Conservation (phyloP, 2,329 filamentous ascomycete genomes). For the Tricladium varicosporioides region DNA sequence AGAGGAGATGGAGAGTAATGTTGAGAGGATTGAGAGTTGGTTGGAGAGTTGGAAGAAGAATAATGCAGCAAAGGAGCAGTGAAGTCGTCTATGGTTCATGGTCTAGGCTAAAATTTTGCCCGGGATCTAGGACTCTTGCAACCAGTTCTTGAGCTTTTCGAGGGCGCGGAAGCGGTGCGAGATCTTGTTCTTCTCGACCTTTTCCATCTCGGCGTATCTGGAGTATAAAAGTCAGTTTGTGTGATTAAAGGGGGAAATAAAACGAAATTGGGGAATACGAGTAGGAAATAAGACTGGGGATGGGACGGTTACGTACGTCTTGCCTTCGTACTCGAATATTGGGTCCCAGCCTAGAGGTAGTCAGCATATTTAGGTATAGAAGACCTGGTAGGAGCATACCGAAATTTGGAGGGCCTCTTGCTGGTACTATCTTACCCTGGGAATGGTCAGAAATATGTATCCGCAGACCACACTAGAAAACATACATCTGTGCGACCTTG, state of each 20-base stretch:
- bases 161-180: conserved; percentile 90
- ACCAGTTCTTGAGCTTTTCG: conserved; percentile 80
- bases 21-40: conserved; percentile 82
- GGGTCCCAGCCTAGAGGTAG: conserved; percentile 81
- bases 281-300: not conserved
- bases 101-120: conserved; percentile 10
- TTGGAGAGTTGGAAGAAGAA: conserved; percentile 77
- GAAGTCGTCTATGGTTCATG: conserved; percentile 1
- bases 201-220: conserved; percentile 92
- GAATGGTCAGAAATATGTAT: conserved; percentile 14
- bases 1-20: conserved; percentile 85
- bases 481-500: conserved; percentile 81
- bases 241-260: not conserved
- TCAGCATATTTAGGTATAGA: conserved; percentile 9
- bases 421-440: conserved; percentile 77
- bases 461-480: not conserved
- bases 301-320: conserved; percentile 52
- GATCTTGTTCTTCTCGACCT: conserved; percentile 81
- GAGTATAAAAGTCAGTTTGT: not conserved
- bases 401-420: conserved; percentile 77
- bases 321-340: conserved; percentile 88
- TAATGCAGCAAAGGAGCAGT: conserved; percentile 38
- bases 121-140: conserved; percentile 39
- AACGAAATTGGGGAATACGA: not conserved
- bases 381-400: conserved; percentile 54